Conservation (phyloP, 2,329 filamentous ascomycete genomes). For the Decorospora gaudefroyi region DNA sequence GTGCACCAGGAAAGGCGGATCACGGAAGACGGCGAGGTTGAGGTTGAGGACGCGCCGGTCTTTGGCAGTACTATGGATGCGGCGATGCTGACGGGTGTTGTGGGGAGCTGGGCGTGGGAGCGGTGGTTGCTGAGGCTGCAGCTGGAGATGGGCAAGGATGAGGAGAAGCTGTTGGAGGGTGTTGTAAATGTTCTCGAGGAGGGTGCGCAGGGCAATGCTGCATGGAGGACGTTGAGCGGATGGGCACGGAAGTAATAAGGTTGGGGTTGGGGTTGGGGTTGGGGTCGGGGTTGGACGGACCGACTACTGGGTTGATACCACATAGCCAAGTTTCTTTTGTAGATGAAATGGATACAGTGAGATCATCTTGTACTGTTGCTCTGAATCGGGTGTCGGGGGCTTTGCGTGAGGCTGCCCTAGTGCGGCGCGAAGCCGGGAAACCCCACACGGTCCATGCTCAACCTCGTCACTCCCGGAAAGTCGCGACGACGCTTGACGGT, state of each 20-base stretch:
- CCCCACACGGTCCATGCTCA: constrained; percentile 31
- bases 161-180: constrained; percentile 58
- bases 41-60: constrained; percentile 34
- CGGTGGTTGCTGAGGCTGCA: constrained; percentile 90
- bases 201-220: constrained; percentile 60
- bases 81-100: constrained; percentile 76
- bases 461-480: constrained; percentile 11
- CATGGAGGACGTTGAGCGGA: constrained; percentile 64
- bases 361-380: too few relatives aligned
- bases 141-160: constrained; percentile 76
- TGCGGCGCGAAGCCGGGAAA: constrained; percentile 11
- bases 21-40: constrained; percentile 40
- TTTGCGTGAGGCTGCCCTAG: background rate
- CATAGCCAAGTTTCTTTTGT: constrained; percentile 36
- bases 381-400: background rate
- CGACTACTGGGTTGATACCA: constrained; percentile 36
- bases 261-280: background rate
- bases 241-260: constrained; percentile 47
- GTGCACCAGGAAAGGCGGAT: constrained; percentile 45
- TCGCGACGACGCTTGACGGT: constrained; percentile 7
- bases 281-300: constrained; percentile 3
- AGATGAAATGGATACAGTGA: constrained; percentile 20
- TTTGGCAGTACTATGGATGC: constrained; percentile 64
- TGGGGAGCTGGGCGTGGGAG: constrained; percentile 92
- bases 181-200: constrained; percentile 64